phyloP scores from a whole-genome alignment of 2,329 filamentous ascomycete species.

The Xylaria sp. region DNA sequence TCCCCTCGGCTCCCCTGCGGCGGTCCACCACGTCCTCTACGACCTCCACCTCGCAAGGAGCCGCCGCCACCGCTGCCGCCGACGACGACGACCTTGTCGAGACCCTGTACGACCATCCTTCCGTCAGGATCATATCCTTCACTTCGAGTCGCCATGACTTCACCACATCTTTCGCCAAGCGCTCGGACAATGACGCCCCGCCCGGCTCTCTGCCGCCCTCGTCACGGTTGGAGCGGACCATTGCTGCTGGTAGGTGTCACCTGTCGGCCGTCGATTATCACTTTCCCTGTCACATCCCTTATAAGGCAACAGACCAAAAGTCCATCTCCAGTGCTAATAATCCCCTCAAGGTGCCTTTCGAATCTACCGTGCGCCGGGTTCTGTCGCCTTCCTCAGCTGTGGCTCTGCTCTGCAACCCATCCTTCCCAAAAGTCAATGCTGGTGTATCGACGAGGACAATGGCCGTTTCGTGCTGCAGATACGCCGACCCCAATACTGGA shows the following conservation, averaged over 20 bases:
- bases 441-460: constrained; percentile 87
- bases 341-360: constrained; percentile 70
- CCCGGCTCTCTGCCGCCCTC: constrained; percentile 46
- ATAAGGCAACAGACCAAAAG: not conserved
- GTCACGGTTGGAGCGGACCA: constrained; percentile 61
- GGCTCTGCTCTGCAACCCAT: constrained; percentile 86
- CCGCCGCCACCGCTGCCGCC: constrained; percentile 25
- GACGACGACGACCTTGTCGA: constrained; percentile 61
- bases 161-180: constrained; percentile 44
- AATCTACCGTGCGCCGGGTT: constrained; percentile 87
- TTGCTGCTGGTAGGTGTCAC: constrained; percentile 73
- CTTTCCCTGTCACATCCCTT: not conserved
- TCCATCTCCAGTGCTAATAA: constrained; percentile 15
- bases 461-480: constrained; percentile 88
- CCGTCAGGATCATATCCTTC: constrained; percentile 73
- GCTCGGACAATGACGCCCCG: constrained; percentile 47
- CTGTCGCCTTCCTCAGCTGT: constrained; percentile 88
- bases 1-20: constrained; percentile 41
- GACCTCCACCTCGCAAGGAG: constrained; percentile 1
- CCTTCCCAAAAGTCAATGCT: constrained; percentile 88
- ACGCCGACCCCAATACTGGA: constrained; percentile 84
- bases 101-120: constrained; percentile 78
- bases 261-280: not conserved
- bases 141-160: constrained; percentile 46
- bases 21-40: constrained; percentile 31